phyloP scores from a whole-genome alignment of 2,329 filamentous ascomycete genomes.

The Penicillium polonicum region DNA sequence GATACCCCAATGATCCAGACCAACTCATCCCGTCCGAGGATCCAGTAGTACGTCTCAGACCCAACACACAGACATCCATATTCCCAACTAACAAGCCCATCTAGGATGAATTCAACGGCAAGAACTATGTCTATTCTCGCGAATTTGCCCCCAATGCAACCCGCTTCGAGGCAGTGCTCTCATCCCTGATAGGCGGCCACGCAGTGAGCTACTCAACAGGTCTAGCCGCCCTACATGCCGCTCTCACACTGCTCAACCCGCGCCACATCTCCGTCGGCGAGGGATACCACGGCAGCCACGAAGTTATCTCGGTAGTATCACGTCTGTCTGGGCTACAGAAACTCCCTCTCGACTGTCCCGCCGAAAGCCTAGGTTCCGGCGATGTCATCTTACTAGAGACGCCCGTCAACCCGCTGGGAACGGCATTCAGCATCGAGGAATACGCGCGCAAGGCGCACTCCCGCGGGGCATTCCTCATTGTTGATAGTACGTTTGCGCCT shows the following conservation, averaged over 20 bases:
- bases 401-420: conserved; percentile 82
- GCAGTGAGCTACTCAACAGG: conserved; percentile 80
- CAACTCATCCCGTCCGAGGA: conserved; percentile 56
- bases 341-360: conserved; percentile 67
- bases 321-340: conserved; percentile 73
- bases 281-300: conserved; percentile 92
- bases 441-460: conserved; percentile 65
- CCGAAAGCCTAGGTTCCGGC: conserved; percentile 58
- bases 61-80: no score
- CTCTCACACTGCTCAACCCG: conserved; percentile 78
- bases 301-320: conserved; percentile 70
- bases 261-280: conserved; percentile 75
- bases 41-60: conserved; percentile 51
- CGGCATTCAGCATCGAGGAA: conserved; percentile 66
- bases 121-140: conserved; percentile 77
- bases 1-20: conserved; percentile 70
- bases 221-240: conserved; percentile 80
- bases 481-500: conserved; percentile 88
- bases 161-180: conserved; percentile 79
- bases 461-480: conserved; percentile 69
- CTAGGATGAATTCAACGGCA: conserved; percentile 26
- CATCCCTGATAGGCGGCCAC: conserved; percentile 62
- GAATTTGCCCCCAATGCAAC: conserved; percentile 75
- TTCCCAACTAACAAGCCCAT: background rate
- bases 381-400: conserved; percentile 90